phyloP scores from a whole-genome alignment of 2,329 filamentous ascomycete species.

The Nothophoma quercina region DNA sequence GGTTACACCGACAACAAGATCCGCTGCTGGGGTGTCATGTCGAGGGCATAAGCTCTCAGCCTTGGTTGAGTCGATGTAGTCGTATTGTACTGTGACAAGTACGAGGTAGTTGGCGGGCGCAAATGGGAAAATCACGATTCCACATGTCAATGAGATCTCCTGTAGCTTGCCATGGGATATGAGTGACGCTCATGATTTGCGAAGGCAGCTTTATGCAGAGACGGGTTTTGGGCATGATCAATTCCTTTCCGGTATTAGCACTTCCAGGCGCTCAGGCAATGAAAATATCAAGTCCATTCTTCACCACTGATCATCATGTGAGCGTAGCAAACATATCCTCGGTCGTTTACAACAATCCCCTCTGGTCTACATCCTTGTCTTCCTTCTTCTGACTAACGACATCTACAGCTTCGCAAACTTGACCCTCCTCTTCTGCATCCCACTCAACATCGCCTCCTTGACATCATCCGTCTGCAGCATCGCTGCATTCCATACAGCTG shows the following conservation, averaged over 20 bases:
- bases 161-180: constrained; percentile 50
- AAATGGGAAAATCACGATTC: constrained; percentile 50
- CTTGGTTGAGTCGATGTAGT: constrained; percentile 20
- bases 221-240: constrained; percentile 45
- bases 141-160: constrained; percentile 37
- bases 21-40: constrained; percentile 54
- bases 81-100: constrained; percentile 28
- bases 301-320: background rate
- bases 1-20: constrained; percentile 98
- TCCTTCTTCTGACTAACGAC: background rate
- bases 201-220: constrained; percentile 23
- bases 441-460: constrained; percentile 74
- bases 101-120: constrained; percentile 36
- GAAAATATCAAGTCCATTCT: constrained; percentile 52
- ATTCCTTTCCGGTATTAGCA: constrained; percentile 50
- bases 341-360: background rate
- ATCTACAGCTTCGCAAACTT: constrained; percentile 82
- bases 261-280: constrained; percentile 54
- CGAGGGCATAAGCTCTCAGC: constrained; percentile 45
- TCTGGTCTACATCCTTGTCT: background rate
- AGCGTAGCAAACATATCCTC: background rate
- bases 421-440: constrained; percentile 78
- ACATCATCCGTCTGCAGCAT: constrained; percentile 85
- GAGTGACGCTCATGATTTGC: constrained; percentile 42
- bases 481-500: constrained; percentile 84